Percentiles rank a stretch among this genome's conserved stretches.
phyloP scores from a whole-genome alignment of 306 rosid species.

The Prunus fruticosa region DNA sequence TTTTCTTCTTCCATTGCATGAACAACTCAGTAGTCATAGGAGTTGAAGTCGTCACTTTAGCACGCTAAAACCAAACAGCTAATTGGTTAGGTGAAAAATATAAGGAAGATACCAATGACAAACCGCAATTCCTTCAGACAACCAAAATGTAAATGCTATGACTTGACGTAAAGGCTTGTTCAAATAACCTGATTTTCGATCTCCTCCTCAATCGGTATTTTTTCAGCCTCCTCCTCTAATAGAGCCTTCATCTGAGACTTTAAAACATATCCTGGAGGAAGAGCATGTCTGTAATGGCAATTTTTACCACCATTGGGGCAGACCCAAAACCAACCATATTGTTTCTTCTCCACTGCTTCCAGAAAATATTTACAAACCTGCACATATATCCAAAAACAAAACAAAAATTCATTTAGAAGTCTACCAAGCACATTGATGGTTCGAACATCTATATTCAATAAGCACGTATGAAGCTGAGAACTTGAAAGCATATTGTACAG shows the following conservation, averaged over 20 bases:
- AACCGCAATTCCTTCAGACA: not conserved
- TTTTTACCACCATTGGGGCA: conserved; percentile 89
- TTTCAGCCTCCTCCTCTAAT: conserved; percentile 71
- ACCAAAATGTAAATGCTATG: not conserved
- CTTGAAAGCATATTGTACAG: not conserved
- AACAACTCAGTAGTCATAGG: conserved; percentile 83
- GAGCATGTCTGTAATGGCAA: conserved; percentile 96
- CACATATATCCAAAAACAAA: not conserved
- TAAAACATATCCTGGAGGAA: conserved; percentile 86
- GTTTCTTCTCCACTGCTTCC: conserved; percentile 94
- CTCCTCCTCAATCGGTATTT: conserved; percentile 77
- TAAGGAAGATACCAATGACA: not conserved
- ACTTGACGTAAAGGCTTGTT: not conserved
- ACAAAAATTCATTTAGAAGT: not conserved
- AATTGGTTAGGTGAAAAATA: not conserved
- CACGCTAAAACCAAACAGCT: conserved; percentile 45
- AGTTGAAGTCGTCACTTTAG: conserved; percentile 62
- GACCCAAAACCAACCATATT: conserved; percentile 92
- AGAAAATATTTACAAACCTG: conserved; percentile 46
- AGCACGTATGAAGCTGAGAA: not conserved
- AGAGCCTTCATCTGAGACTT: conserved; percentile 98
- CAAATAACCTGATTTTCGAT: conserved; percentile 76
- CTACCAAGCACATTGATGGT: not conserved
- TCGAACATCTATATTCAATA: not conserved
- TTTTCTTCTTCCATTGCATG: conserved; percentile 83